Evolutionary conservation across 305 asterid species (phyloP).

Genomic region (Stenogyne calaminthoides): DNA sequence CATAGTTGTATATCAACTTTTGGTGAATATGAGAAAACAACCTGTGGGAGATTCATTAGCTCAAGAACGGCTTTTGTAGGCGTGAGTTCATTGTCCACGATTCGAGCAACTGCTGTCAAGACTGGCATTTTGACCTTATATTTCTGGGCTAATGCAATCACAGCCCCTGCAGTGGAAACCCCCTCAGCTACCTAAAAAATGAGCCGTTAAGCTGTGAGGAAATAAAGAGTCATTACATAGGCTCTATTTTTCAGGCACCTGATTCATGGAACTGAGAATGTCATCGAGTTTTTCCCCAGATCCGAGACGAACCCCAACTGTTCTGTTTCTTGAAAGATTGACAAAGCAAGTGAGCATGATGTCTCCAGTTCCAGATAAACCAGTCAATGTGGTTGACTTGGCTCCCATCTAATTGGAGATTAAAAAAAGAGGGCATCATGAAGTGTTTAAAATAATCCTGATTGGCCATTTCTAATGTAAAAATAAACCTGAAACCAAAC

Average conservation of each 20-base stretch:
- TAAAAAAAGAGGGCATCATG: conserved; percentile 14
- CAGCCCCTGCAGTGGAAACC: conserved; percentile 90
- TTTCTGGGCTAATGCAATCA: conserved; percentile 84
- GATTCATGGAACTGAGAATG: conserved; percentile 80
- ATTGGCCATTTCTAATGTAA: too few relatives aligned
- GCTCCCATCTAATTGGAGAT: conserved; percentile 80
- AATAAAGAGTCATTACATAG: not conserved
- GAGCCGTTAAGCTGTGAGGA: conserved; percentile 18
- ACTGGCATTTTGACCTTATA: conserved; percentile 92
- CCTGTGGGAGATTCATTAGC: conserved; percentile 96
- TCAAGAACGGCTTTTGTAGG: conserved; percentile 85
- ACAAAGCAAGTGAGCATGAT: conserved; percentile 96
- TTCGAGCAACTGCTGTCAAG: conserved; percentile 90
- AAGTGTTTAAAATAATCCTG: too few relatives aligned
- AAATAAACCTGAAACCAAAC: too few relatives aligned
- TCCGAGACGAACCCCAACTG: conserved; percentile 94
- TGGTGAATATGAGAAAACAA: conserved; percentile 29
- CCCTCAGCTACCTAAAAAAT: conserved; percentile 85
- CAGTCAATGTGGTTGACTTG: conserved; percentile 81
- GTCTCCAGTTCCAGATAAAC: conserved; percentile 90
- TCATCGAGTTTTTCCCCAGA: conserved; percentile 89
- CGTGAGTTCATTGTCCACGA: conserved; percentile 80
- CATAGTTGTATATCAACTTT: not conserved
- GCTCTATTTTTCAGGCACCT: conserved; percentile 42
- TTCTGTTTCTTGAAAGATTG: conserved; percentile 89